Evolutionary conservation across 83 land plant species (phyloP).

Genomic region (Picea mariana): DNA sequence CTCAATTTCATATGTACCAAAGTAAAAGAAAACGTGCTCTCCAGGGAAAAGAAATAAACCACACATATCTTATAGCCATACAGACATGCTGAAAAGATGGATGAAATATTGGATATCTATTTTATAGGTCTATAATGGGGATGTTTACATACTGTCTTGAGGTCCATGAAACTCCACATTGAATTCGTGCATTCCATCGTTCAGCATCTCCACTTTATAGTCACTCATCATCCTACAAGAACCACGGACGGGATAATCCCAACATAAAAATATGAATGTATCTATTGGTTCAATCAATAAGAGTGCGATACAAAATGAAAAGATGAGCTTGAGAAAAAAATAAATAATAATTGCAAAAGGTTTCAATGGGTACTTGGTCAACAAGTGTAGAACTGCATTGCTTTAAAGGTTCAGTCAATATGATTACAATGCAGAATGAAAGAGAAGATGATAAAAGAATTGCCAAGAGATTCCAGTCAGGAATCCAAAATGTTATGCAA

Average conservation of each 20-base stretch:
- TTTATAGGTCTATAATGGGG: not conserved
- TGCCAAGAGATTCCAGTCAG: slow-evolving; percentile 1
- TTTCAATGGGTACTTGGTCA: too few species aligned
- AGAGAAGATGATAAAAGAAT: not conserved
- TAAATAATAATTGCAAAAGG: too few species aligned
- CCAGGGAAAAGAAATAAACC: not conserved
- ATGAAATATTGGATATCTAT: not conserved
- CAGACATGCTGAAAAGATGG: not conserved
- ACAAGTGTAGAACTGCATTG: too few species aligned
- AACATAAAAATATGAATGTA: not conserved
- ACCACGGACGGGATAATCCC: slow-evolving; percentile 9
- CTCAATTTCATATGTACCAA: not conserved
- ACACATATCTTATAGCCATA: not conserved
- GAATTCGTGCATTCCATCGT: slow-evolving; percentile 74
- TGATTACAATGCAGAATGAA: not conserved
- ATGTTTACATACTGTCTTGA: slow-evolving; percentile 49
- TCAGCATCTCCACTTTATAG: slow-evolving; percentile 65
- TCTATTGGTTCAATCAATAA: not conserved
- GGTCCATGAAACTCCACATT: slow-evolving; percentile 78
- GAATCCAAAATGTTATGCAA: too few species aligned
- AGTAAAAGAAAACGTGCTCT: not conserved
- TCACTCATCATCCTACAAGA: slow-evolving; percentile 77
- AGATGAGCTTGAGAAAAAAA: too few species aligned
- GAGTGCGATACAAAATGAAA: not conserved
- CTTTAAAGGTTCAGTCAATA: not conserved